phyloP scores from a whole-genome alignment of 2,329 filamentous ascomycete species.

The Diaporthe amygdali region DNA sequence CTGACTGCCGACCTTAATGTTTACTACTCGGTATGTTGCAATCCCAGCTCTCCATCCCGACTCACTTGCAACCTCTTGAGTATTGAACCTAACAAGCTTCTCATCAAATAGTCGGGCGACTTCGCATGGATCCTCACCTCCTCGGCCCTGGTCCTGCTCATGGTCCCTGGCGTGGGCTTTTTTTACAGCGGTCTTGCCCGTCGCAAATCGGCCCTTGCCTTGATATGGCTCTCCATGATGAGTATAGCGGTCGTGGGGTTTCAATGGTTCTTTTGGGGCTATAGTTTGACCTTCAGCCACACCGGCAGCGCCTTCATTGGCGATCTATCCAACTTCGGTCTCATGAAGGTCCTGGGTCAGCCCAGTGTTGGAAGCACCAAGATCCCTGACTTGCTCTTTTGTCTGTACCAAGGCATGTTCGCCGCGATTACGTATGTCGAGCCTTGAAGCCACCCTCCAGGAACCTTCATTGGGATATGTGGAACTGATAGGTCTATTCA shows the following conservation, averaged over 20 bases:
- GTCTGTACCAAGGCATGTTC: constrained; percentile 89
- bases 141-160: constrained; percentile 82
- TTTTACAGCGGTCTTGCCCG: constrained; percentile 92
- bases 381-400: constrained; percentile 84
- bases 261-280: constrained; percentile 97
- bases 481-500: neutral
- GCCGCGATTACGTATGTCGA: constrained; percentile 79
- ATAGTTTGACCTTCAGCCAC: constrained; percentile 84
- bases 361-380: constrained; percentile 75
- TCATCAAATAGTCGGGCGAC: constrained; percentile 68
- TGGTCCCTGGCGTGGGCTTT: constrained; percentile 93
- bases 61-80: neutral
- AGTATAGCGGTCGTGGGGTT: constrained; percentile 80
- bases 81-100: neutral
- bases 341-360: constrained; percentile 76
- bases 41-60: constrained; percentile 26
- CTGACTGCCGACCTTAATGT: constrained; percentile 77
- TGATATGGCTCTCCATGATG: constrained; percentile 87
- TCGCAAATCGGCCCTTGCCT: constrained; percentile 84
- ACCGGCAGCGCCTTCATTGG: constrained; percentile 80
- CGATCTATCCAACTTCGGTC: constrained; percentile 79
- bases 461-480: neutral
- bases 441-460: neutral
- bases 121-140: constrained; percentile 81
- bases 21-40: constrained; percentile 73